A percentile compares a stretch with the other conserved stretches of the same genome.
These are phyloP conservation scores for Cyclanthera cordifolia DNA, from an alignment of 306 rosid genomes.

Conservation along the genomic window DNA sequence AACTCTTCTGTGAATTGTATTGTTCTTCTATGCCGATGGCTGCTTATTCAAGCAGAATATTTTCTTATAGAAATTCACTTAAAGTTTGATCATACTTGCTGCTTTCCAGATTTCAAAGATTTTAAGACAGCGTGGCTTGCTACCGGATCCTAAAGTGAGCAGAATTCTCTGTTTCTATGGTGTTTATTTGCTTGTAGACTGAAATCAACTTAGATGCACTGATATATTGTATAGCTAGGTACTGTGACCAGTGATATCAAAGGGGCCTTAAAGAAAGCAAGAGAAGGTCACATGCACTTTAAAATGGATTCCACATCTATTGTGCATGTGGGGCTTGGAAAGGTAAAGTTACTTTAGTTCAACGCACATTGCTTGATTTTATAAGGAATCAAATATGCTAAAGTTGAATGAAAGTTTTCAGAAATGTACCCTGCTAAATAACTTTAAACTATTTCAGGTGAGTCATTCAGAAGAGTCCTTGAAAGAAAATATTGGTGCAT, in stretches of 20 bases:
- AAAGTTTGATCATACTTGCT: constrained; percentile 23
- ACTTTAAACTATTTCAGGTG: constrained; percentile 35
- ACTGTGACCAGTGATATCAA: constrained; percentile 80
- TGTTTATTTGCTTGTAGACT: background rate
- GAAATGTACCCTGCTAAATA: constrained; percentile 5
- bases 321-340: constrained; percentile 83
- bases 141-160: constrained; percentile 95
- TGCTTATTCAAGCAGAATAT: background rate
- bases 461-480: constrained; percentile 61
- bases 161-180: constrained; percentile 15
- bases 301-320: constrained; percentile 90
- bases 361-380: constrained; percentile 8
- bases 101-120: constrained; percentile 71
- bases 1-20: constrained; percentile 7
- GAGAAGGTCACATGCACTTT: constrained; percentile 72
- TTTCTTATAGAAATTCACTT: background rate
- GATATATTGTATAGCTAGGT: constrained; percentile 54
- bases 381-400: background rate
- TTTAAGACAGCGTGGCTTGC: constrained; percentile 84
- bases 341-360: constrained; percentile 39
- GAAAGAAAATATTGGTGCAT: constrained; percentile 89
- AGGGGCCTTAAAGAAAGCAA: constrained; percentile 73
- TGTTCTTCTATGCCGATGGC: constrained; percentile 13
- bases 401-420: constrained; percentile 1
- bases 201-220: constrained; percentile 21